phyloP scores from a whole-genome alignment of 257 asterid genomes.

The Penstemon barbatus region DNA sequence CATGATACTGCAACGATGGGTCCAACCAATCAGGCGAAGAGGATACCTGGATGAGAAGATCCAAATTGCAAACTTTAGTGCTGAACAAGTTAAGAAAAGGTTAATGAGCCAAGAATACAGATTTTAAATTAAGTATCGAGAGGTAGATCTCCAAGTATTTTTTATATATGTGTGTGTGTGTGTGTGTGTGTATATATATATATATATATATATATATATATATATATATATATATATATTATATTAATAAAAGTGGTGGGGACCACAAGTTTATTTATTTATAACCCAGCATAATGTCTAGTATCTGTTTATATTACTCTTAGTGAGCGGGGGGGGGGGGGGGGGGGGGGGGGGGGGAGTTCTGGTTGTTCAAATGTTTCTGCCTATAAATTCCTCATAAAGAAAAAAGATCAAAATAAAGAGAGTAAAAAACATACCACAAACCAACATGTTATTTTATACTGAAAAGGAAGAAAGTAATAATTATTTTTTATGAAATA shows the following conservation, averaged over 20 bases:
- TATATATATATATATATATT: no score
- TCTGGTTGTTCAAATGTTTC: neutral
- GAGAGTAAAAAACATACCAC: neutral
- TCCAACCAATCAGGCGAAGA: constrained; percentile 80
- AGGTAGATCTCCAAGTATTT: neutral
- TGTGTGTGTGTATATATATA: no score
- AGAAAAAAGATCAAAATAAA: neutral
- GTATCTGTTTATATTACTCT: neutral
- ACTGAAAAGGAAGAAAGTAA: no score
- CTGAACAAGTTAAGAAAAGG: neutral
- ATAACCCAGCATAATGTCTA: no score
- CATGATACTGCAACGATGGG: constrained; percentile 71
- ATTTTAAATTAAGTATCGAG: neutral
- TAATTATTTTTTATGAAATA: neutral
- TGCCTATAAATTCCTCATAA: no score
- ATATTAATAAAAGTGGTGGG: no score
- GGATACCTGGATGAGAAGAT: constrained; percentile 57
- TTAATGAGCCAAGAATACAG: neutral
- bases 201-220: no score
- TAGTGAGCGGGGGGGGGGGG: neutral
- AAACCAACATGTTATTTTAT: neutral
- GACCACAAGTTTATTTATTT: no score
- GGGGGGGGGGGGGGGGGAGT: neutral
- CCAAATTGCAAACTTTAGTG: constrained; percentile 11
- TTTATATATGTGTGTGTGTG: no score